Base-by-base conservation (phyloP, 192 early-diverging fungal species). In the Phycomyces blakesleeanus region DNA sequence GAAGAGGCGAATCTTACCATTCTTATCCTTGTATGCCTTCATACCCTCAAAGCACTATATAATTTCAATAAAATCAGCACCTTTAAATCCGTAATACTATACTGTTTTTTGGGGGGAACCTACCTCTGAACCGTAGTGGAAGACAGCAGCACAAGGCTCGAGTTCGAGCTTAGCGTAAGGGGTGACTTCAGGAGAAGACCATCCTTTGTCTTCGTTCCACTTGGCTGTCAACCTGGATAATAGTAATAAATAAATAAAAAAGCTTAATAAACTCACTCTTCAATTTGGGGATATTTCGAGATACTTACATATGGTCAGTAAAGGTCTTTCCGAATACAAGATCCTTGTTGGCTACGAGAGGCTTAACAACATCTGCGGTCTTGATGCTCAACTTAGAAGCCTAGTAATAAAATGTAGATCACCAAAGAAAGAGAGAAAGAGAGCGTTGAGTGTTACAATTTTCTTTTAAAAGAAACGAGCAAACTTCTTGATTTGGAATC, bases 321-420 rank as follows among this genome's bases (percentile, higher is more conserved):
- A 97, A 98, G 26, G 85, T 83, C 62, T 89, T 81, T 49, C 96
- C 96, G 76, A 98, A 98, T 25, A 88, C 78, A 49, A 98, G 78
- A 24, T 89, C 67, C 47, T 84, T 76, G 63, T 83, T 78, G 21
- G 82, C 75, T 55, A 83, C 68, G 18, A 87, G 72, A n/a, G 83
- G 61, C 71, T 89, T 89, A 39, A 75, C 59, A 24, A 34, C 11
- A 9, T 56, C 49, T 34, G 64, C 9, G 21, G 66, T 70, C 2
- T 21, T 63, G 4, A 76, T 27, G 10, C 60, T 59, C 22, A 76
- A 34, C 41, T 66, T 61, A 27, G 34, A 41, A 5, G 70, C 70
- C 70, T 72, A 34, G 27, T 22, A 27, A 59, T 25, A 9, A 42
- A 57, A n/a, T n/a, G n/a, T n/a, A n/a, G n/a, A n/a, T n/a, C n/a